These are phyloP conservation scores for Aspergillus leporis DNA, from an alignment of 495 filamentous ascomycete species.

Conservation along the genomic window DNA sequence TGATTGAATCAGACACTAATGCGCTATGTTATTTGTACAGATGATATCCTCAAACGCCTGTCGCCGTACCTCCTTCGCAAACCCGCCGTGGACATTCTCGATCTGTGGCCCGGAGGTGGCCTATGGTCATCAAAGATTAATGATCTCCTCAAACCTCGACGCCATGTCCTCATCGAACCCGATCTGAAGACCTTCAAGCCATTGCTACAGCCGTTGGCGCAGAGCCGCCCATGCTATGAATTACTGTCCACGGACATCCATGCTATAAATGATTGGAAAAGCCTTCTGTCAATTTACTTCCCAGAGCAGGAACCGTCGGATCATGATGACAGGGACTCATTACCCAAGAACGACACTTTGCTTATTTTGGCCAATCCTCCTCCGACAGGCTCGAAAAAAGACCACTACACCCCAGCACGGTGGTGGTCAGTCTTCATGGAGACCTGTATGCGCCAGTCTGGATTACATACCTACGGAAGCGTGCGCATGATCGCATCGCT, in stretches of 20 bases:
- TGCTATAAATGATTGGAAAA: constrained; percentile 49
- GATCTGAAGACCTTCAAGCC: constrained; percentile 51
- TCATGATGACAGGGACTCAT: constrained; percentile 23
- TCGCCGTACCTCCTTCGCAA: constrained; percentile 62
- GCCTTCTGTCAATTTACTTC: constrained; percentile 42
- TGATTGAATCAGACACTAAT: constrained; percentile 2
- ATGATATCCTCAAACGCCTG: constrained; percentile 52
- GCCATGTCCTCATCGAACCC: constrained; percentile 78
- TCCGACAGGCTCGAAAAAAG: constrained; percentile 28
- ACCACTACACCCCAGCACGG: constrained; percentile 38
- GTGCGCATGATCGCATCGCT: constrained; percentile 72
- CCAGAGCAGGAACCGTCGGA: constrained; percentile 32
- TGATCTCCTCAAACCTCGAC: constrained; percentile 69
- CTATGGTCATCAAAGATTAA: constrained; percentile 76
- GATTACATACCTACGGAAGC: constrained; percentile 46
- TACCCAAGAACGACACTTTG: constrained; percentile 61
- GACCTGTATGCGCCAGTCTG: constrained; percentile 28
- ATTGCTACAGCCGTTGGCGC: constrained; percentile 62
- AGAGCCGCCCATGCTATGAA: constrained; percentile 54
- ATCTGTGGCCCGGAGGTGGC: constrained; percentile 77
- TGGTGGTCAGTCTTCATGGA: constrained; percentile 37
- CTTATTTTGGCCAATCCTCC: constrained; percentile 64
- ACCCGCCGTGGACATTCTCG: constrained; percentile 74
- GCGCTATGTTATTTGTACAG: constrained; percentile 28
- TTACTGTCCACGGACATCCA: constrained; percentile 49